phyloP scores from a whole-genome alignment of 257 asterid species.

The Nicotiana benthamiana region DNA sequence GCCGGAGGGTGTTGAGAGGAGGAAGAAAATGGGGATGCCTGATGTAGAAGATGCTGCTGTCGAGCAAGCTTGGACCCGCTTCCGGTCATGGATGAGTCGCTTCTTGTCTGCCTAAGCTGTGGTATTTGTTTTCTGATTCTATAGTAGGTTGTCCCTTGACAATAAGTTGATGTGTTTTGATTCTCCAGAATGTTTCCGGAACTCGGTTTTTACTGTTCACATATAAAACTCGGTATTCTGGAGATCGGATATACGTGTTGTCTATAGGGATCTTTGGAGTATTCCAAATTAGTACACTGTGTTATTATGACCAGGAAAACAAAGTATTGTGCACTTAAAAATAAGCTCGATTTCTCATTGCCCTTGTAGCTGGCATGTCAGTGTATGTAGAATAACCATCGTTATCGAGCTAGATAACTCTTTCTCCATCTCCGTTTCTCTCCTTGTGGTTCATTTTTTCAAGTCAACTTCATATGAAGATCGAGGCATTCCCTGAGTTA shows the following conservation, averaged over 20 bases:
- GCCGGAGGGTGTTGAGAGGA: conserved; percentile 59
- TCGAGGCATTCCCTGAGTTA: not conserved
- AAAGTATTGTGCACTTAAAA: not conserved
- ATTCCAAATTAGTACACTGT: not conserved
- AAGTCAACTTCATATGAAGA: not conserved
- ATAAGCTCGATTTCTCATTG: not conserved
- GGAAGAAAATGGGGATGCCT: conserved; percentile 69
- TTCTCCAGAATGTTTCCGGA: not conserved
- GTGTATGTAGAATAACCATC: not conserved
- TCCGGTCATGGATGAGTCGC: conserved; percentile 70
- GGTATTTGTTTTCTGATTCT: not conserved
- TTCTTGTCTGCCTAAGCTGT: conserved; percentile 42
- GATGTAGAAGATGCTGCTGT: conserved; percentile 68
- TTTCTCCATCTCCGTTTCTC: not conserved
- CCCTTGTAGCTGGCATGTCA: not conserved
- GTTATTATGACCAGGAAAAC: not conserved
- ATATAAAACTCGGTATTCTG: not conserved
- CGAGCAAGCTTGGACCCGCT: conserved; percentile 81
- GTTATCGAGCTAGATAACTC: not conserved
- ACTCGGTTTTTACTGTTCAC: not conserved
- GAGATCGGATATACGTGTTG: not conserved
- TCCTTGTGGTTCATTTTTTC: not conserved
- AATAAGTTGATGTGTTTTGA: not conserved
- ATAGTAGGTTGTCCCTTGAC: not conserved
- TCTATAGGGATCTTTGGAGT: not conserved